Evolutionary conservation across 352 stramenopile species (phyloP).

Genomic region (Pythium guiyangense): DNA sequence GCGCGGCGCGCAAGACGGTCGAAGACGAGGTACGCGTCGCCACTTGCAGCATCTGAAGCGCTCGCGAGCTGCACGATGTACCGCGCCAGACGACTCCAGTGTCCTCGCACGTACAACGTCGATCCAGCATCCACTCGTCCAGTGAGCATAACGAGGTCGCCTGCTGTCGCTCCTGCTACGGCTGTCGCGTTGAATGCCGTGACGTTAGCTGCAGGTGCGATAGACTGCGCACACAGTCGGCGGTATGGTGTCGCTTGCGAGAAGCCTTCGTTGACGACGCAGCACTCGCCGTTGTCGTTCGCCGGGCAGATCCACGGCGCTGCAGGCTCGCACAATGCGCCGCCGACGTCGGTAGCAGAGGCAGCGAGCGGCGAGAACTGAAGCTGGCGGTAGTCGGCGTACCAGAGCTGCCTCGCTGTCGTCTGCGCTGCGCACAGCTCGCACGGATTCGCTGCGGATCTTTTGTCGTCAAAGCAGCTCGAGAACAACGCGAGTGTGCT

Average conservation of each 20-base stretch:
- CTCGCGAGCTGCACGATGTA: slow-evolving; percentile 6
- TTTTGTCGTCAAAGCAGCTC: slow-evolving; percentile 8
- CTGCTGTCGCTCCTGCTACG: neutral
- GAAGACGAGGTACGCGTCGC: slow-evolving; percentile 2
- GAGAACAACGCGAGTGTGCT: neutral
- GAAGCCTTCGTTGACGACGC: slow-evolving; percentile 7
- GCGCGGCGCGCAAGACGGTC: slow-evolving; percentile 2
- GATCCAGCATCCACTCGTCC: slow-evolving; percentile 2
- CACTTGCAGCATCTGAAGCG: neutral
- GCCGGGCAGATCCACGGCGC: slow-evolving; percentile 16
- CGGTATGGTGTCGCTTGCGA: slow-evolving; percentile 5
- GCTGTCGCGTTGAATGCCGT: neutral
- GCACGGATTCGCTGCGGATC: neutral
- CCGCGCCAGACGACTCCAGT: slow-evolving; percentile 2
- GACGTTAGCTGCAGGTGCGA: neutral
- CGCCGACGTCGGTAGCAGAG: neutral
- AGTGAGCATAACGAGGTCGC: slow-evolving; percentile 3
- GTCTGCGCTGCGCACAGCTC: neutral
- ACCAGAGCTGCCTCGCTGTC: slow-evolving; percentile 5
- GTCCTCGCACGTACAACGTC: slow-evolving; percentile 14
- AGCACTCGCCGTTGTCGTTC: slow-evolving; percentile 13
- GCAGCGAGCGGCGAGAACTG: neutral
- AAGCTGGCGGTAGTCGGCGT: slow-evolving; percentile 5
- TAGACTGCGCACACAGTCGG: slow-evolving; percentile 5
- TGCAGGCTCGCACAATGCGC: slow-evolving; percentile 12